Conservation (phyloP, 2,329 filamentous ascomycete species). For the Mycosphaerella arachidis region DNA sequence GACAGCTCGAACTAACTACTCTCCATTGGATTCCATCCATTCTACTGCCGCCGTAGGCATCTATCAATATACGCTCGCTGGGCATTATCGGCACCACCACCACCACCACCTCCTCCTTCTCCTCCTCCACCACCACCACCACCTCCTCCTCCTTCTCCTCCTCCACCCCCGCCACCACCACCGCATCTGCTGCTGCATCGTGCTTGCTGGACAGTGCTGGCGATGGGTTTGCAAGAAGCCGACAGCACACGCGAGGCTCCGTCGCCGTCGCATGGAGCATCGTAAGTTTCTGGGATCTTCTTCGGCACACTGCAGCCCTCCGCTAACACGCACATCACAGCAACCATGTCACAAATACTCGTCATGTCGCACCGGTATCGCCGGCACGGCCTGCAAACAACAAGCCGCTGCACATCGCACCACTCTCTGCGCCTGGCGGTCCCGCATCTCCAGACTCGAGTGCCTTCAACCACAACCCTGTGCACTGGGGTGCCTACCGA, state of each 20-base stretch:
- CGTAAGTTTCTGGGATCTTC: not conserved
- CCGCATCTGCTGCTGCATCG: no score
- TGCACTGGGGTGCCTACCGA: conserved; percentile 2
- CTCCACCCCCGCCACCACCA: not conserved
- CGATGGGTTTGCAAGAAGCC: not conserved
- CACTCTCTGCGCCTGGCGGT: not conserved
- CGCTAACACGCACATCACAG: not conserved
- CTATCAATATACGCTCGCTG: not conserved
- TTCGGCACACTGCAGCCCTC: not conserved
- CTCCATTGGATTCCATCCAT: not conserved
- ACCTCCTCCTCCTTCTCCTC: not conserved
- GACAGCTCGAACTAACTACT: not conserved
- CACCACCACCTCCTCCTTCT: not conserved
- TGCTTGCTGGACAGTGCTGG: not conserved
- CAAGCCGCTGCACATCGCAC: not conserved
- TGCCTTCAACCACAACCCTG: conserved; percentile 1
- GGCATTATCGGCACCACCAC: not conserved
- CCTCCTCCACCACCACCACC: not conserved
- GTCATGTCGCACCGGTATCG: not conserved
- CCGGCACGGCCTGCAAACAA: not conserved
- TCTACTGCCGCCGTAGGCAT: not conserved
- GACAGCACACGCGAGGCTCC: not conserved
- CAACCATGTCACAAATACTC: not conserved
- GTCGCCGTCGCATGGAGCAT: not conserved
- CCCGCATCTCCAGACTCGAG: not conserved